phyloP scores from a whole-genome alignment of 2,329 filamentous ascomycete genomes.

The Fusarium tanahbumbuense region DNA sequence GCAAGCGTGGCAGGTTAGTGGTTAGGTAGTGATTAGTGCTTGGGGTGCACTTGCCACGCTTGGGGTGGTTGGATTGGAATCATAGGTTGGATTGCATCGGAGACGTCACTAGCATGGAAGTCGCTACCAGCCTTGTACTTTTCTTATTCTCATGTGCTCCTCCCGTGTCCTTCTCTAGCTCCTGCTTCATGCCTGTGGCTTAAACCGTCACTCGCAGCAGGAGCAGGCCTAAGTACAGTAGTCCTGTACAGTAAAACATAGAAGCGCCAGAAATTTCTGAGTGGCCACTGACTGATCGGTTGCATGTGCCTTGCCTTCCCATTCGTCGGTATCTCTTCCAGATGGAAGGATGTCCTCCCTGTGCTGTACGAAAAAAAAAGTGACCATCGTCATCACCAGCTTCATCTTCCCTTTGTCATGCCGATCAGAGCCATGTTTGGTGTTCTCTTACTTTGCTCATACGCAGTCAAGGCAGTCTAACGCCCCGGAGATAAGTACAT shows the following conservation, averaged over 20 bases:
- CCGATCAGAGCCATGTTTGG: slow-evolving; percentile 28
- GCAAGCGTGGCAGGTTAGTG: neutral
- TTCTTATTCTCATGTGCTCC: slow-evolving; percentile 21
- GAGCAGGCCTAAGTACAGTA: neutral
- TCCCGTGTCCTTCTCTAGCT: slow-evolving; percentile 11
- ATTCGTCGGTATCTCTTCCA: slow-evolving; percentile 19
- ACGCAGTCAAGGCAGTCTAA: neutral
- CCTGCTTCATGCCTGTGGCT: slow-evolving; percentile 27
- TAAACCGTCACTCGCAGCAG: slow-evolving; percentile 19
- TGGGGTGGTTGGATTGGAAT: slow-evolving; percentile 36
- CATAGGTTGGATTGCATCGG: neutral
- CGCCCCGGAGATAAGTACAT: neutral
- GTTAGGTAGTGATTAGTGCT: neutral
- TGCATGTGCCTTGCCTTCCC: slow-evolving; percentile 14
- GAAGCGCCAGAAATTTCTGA: slow-evolving; percentile 30
- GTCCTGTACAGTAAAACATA: neutral
- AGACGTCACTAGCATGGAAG: slow-evolving; percentile 34
- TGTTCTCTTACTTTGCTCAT: slow-evolving; percentile 15
- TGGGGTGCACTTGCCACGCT: slow-evolving; percentile 17
- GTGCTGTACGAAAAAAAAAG: neutral
- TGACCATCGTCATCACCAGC: slow-evolving; percentile 30
- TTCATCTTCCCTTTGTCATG: slow-evolving; percentile 14
- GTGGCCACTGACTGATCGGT: slow-evolving; percentile 27
- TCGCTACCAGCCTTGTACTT: slow-evolving; percentile 32
- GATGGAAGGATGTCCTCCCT: neutral